Conservation (phyloP, 139 green algal species). For the Chlorella sorokiniana region DNA sequence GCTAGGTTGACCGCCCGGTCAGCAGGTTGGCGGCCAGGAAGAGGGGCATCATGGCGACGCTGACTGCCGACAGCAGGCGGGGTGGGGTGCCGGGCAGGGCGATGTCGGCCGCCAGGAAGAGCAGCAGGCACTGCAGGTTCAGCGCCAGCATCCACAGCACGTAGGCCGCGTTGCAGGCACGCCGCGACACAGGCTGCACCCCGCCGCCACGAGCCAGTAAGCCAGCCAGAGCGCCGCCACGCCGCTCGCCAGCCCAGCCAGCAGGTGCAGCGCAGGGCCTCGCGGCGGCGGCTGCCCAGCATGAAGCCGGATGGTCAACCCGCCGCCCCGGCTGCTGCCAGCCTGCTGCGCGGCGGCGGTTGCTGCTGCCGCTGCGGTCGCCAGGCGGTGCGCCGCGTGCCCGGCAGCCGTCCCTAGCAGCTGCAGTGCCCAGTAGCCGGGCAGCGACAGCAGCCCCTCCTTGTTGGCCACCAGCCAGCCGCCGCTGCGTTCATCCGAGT, state of each 20-base stretch:
- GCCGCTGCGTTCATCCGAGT: conserved; percentile 42
- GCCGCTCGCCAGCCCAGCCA: conserved; percentile 14
- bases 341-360: background rate
- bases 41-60: conserved; percentile 58
- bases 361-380: background rate
- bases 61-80: conserved; percentile 45
- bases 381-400: background rate
- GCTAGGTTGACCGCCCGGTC: conserved; percentile 65
- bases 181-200: conserved; percentile 67
- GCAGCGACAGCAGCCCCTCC: conserved; percentile 77
- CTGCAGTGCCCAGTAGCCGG: conserved; percentile 78
- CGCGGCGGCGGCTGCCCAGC: background rate
- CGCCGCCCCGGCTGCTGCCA: background rate
- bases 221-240: conserved; percentile 43
- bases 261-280: conserved; percentile 3
- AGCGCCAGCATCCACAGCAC: conserved; percentile 73
- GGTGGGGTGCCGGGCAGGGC: background rate
- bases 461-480: conserved; percentile 76
- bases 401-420: conserved; percentile 39
- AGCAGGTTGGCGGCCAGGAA: conserved; percentile 86
- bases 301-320: background rate
- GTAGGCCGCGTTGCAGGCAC: conserved; percentile 81
- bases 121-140: conserved; percentile 50
- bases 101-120: conserved; percentile 31
- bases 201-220: background rate